A percentile compares a stretch with the other conserved stretches of the same genome.
phyloP scores from a whole-genome alignment of 2,329 filamentous ascomycete species.

The Penicillium sp. region DNA sequence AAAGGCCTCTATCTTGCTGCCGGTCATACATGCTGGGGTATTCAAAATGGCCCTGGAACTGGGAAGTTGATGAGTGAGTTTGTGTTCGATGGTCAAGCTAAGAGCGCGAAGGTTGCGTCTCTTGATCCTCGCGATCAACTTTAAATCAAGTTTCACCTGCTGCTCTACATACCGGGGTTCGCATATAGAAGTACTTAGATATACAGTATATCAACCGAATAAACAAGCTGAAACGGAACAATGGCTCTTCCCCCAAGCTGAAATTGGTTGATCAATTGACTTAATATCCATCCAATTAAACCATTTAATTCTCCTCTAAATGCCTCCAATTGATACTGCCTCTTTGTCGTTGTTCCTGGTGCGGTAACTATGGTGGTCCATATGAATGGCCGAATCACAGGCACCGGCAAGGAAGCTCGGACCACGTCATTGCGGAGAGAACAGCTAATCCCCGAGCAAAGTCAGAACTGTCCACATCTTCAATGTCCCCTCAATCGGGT shows the following conservation, averaged over 20 bases:
- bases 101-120: constrained; percentile 64
- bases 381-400: not conserved
- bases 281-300: too few relatives aligned
- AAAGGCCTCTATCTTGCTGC: constrained; percentile 77
- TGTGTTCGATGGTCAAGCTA: constrained; percentile 69
- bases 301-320: too few relatives aligned
- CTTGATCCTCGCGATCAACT: constrained; percentile 66
- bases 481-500: constrained; percentile 19
- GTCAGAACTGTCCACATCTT: constrained; percentile 11
- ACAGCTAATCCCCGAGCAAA: constrained; percentile 19
- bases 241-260: too few relatives aligned
- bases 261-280: too few relatives aligned
- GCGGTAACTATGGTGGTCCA: too few relatives aligned
- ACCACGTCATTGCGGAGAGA: constrained; percentile 36
- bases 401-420: constrained; percentile 26
- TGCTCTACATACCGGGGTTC: too few relatives aligned
- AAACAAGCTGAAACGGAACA: too few relatives aligned
- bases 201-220: too few relatives aligned
- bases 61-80: constrained; percentile 78
- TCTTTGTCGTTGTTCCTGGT: too few relatives aligned
- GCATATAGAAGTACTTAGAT: too few relatives aligned
- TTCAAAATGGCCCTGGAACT: constrained; percentile 90
- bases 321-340: too few relatives aligned
- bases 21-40: constrained; percentile 97
- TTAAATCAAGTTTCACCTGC: constrained; percentile 13